These are phyloP conservation scores for Candida wancherniae DNA, from an alignment of 805 yeast species.

Conservation along the genomic window DNA sequence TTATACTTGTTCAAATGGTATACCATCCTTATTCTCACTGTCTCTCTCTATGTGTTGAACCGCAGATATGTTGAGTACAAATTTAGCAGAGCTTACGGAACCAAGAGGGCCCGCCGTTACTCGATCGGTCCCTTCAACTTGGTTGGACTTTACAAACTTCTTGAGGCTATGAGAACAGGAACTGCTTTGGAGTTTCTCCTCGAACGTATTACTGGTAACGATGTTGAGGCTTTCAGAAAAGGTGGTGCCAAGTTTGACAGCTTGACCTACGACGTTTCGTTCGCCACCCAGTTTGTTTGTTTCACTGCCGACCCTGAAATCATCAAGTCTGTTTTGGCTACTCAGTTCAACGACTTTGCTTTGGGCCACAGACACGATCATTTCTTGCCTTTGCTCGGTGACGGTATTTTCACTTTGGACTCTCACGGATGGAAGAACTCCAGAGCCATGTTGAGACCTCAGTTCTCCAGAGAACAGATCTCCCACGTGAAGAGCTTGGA, in stretches of 20 bases:
- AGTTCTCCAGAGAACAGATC: slow-evolving; percentile 40
- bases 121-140: slow-evolving; percentile 9
- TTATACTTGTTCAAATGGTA: slow-evolving; percentile 11
- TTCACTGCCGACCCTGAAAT: slow-evolving; percentile 38
- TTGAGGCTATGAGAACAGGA: slow-evolving; percentile 9
- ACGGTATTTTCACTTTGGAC: slow-evolving; percentile 41
- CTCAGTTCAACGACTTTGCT: slow-evolving; percentile 38
- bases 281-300: slow-evolving; percentile 20
- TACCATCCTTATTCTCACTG: slow-evolving; percentile 7
- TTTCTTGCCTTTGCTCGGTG: slow-evolving; percentile 36
- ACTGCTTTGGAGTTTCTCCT: slow-evolving; percentile 11
- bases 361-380: slow-evolving; percentile 36
- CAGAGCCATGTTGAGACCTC: slow-evolving; percentile 41
- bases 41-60: slow-evolving; percentile 10
- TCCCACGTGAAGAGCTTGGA: slow-evolving; percentile 37
- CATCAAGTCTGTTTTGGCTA: slow-evolving; percentile 38
- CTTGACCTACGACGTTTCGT: slow-evolving; percentile 7
- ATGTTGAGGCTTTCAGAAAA: too few relatives aligned
- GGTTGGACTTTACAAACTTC: slow-evolving; percentile 5
- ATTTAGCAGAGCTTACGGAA: slow-evolving; percentile 12
- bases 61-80: slow-evolving; percentile 9
- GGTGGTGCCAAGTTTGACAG: too few relatives aligned
- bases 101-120: slow-evolving; percentile 6
- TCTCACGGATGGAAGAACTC: slow-evolving; percentile 42
- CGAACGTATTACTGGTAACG: slow-evolving; percentile 1